Evolutionary conservation across 768 basidiomycete genomes (phyloP).

Genomic region (Dioszegia aurantiaca): DNA sequence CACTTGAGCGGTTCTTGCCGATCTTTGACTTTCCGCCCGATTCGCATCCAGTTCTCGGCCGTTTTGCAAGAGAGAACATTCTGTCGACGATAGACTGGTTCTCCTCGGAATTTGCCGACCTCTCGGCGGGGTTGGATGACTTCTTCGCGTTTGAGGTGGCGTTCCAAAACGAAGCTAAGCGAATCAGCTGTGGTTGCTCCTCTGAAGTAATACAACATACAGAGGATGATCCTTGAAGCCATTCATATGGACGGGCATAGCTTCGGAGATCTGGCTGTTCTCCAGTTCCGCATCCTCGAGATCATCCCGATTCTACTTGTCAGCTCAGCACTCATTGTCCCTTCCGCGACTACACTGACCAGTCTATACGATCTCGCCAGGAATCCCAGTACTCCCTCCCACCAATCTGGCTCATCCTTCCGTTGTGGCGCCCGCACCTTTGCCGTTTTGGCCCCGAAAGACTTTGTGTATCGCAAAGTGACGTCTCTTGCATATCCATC

Average conservation of each 20-base stretch:
- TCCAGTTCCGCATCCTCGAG: conserved; percentile 86
- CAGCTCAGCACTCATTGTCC: background rate
- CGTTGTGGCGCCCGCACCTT: conserved; percentile 52
- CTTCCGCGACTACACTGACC: conserved; percentile 56
- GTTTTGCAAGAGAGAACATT: conserved; percentile 83
- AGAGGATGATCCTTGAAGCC: conserved; percentile 96
- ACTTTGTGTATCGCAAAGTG: conserved; percentile 79
- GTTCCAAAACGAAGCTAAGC: conserved; percentile 71
- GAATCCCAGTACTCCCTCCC: conserved; percentile 65
- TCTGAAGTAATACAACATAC: conserved; percentile 55
- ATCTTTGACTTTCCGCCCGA: conserved; percentile 68
- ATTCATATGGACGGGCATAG: conserved; percentile 83
- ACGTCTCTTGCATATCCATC: conserved; percentile 90
- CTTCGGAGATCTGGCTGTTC: conserved; percentile 72
- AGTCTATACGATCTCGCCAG: conserved; percentile 76
- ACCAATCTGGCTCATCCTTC: conserved; percentile 76
- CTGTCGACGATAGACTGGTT: conserved; percentile 82
- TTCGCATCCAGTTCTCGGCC: conserved; percentile 90
- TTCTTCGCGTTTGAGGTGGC: conserved; percentile 84
- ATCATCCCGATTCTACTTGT: conserved; percentile 77
- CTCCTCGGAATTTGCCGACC: conserved; percentile 87
- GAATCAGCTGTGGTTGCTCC: background rate
- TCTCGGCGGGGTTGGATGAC: conserved; percentile 72
- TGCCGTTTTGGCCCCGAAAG: conserved; percentile 68
- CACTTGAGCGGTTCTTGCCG: conserved; percentile 84